Evolutionary conservation across 768 basidiomycete species (phyloP).

Genomic region (Hirschioporus abietinus): DNA sequence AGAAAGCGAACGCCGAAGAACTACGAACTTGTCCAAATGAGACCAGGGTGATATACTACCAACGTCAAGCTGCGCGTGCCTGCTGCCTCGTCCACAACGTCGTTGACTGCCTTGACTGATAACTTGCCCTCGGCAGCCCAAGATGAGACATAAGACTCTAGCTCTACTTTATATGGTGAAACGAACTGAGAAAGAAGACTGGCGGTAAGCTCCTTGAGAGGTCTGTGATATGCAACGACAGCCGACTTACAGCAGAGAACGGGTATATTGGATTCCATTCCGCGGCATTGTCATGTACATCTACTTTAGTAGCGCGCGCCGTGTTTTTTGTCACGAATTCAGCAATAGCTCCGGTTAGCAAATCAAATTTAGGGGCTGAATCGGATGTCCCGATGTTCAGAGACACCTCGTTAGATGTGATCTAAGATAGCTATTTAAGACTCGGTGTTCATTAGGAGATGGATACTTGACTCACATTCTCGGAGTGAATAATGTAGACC

Average conservation of each 20-base stretch:
- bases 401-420: conserved; percentile 65
- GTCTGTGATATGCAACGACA: conserved; percentile 1
- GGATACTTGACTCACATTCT: conserved; percentile 59
- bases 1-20: not conserved
- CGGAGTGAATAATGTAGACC: conserved; percentile 75
- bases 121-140: conserved; percentile 41
- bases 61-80: conserved; percentile 68
- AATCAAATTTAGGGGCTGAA: conserved; percentile 67
- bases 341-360: conserved; percentile 58
- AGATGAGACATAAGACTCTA: conserved; percentile 48
- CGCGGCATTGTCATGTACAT: conserved; percentile 70
- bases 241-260: conserved; percentile 56
- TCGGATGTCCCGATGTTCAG: conserved; percentile 83
- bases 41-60: conserved; percentile 66
- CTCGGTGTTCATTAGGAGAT: not conserved
- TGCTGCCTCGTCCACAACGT: conserved; percentile 45
- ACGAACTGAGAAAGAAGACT: conserved; percentile 53
- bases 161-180: conserved; percentile 72
- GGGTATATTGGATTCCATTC: conserved; percentile 90
- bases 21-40: conserved; percentile 78
- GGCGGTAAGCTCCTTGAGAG: conserved; percentile 5
- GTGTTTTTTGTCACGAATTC: conserved; percentile 46
- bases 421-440: conserved; percentile 34
- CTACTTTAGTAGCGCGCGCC: conserved; percentile 36
- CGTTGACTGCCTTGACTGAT: conserved; percentile 52